Conservation (phyloP, 805 yeast species). For the Sugiyamaella marilandica region DNA sequence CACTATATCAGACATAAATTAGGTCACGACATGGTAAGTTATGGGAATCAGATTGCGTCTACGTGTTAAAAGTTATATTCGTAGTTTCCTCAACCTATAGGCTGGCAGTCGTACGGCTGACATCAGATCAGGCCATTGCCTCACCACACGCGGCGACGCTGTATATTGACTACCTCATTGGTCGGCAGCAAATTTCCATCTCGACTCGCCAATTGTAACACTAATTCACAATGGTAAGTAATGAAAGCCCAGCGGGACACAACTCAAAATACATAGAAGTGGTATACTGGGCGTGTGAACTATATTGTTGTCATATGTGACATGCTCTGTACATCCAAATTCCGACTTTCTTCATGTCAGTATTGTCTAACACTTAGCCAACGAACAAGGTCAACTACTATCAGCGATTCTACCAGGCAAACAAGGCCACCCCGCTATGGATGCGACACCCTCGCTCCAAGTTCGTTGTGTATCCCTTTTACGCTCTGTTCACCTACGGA, state of each 20-base stretch:
- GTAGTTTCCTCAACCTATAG: too few species aligned
- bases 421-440: conserved; percentile 34
- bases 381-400: conserved; percentile 30
- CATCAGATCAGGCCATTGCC: background rate
- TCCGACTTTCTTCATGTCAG: too few species aligned
- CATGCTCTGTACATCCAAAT: too few species aligned
- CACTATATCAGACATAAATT: too few species aligned
- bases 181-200: background rate
- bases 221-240: background rate
- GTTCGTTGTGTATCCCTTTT: conserved; percentile 70
- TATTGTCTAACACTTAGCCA: conserved; percentile 8
- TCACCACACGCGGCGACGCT: background rate
- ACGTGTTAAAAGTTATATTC: too few species aligned
- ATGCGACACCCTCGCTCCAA: conserved; percentile 61
- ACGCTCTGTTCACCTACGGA: conserved; percentile 64
- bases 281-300: too few species aligned
- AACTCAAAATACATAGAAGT: too few species aligned
- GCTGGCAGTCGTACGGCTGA: background rate
- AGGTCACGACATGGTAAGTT: too few species aligned
- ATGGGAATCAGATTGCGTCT: too few species aligned
- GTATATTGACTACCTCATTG: background rate
- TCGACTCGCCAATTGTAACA: background rate
- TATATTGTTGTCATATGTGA: too few species aligned
- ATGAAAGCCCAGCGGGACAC: too few species aligned
- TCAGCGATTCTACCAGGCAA: conserved; percentile 36